Evolutionary conservation across 140 eudicot genomes (phyloP).

Genomic region (Senecio squalidus): DNA sequence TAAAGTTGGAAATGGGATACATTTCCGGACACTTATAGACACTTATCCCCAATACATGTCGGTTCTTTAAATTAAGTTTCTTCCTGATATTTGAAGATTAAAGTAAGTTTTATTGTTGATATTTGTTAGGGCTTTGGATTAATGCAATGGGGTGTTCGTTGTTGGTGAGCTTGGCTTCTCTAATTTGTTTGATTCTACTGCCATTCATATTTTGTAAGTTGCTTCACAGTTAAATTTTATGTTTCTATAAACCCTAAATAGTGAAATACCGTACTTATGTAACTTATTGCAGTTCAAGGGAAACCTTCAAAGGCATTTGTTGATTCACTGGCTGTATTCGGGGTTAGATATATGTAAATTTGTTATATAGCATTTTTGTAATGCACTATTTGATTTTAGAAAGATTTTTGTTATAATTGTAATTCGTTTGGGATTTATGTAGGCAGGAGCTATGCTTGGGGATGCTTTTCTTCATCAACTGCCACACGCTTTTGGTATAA

Average conservation of each 20-base stretch:
- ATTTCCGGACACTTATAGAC: no score
- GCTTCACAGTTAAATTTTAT: background rate
- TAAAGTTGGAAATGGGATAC: no score
- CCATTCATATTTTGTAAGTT: conserved; percentile 83
- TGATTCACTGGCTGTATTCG: conserved; percentile 81
- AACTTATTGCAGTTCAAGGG: conserved; percentile 66
- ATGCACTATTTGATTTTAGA: background rate
- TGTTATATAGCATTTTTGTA: background rate
- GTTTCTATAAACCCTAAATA: background rate
- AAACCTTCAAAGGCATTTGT: conserved; percentile 80
- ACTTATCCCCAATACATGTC: no score
- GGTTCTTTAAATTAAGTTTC: no score
- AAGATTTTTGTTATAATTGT: no score
- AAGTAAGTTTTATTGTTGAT: background rate
- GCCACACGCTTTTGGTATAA: conserved; percentile 94
- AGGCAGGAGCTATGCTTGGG: conserved; percentile 99
- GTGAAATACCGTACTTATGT: background rate
- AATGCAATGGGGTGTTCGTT: conserved; percentile 93
- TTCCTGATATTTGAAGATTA: background rate
- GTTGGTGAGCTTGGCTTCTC: conserved; percentile 97
- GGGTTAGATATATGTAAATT: conserved; percentile 49
- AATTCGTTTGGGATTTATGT: conserved; percentile 19
- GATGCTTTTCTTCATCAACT: conserved; percentile 98
- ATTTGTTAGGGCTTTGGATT: conserved; percentile 69
- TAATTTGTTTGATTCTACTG: conserved; percentile 76